phyloP scores from a whole-genome alignment of 2,329 filamentous ascomycete species.

The Monosporascus sp. region DNA sequence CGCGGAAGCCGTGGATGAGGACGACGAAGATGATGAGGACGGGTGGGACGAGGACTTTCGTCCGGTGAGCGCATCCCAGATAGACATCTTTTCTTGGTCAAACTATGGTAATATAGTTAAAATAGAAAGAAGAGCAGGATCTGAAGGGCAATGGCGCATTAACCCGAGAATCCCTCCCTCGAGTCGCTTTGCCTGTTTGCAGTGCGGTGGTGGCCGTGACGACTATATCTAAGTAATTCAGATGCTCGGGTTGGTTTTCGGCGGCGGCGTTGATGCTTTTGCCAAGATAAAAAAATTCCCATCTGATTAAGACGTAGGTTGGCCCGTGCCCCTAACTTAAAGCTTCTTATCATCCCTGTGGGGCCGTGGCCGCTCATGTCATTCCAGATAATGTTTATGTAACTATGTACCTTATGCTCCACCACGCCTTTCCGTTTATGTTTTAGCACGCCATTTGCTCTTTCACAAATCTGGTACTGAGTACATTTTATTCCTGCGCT shows the following conservation, averaged over 20 bases:
- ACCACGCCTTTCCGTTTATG: not conserved
- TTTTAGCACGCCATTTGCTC: not conserved
- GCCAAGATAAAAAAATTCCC: constrained; percentile 4
- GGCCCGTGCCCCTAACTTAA: not conserved
- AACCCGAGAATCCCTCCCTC: not conserved
- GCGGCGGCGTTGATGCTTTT: not conserved
- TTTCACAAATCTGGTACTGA: not conserved
- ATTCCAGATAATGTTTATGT: not conserved
- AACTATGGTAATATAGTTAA: constrained; percentile 3
- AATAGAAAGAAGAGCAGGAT: constrained; percentile 9
- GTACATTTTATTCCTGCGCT: not conserved
- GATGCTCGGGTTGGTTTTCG: not conserved
- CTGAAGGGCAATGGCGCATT: no score
- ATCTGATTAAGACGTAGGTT: not conserved
- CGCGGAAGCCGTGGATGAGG: constrained; percentile 18
- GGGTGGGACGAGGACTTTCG: constrained; percentile 43
- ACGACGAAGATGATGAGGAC: constrained; percentile 29
- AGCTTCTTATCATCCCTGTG: no score
- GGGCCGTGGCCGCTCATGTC: no score
- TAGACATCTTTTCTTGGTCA: constrained; percentile 39
- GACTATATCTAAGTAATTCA: not conserved
- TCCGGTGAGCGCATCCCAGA: constrained; percentile 60
- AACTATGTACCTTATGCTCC: not conserved
- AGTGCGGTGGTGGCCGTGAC: no score
- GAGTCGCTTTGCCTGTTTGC: not conserved